A percentile compares a stretch with the other conserved stretches of the same genome.
Conservation (phyloP, 1,139 yeast genomes). For the Yamadazyma taylorii region DNA sequence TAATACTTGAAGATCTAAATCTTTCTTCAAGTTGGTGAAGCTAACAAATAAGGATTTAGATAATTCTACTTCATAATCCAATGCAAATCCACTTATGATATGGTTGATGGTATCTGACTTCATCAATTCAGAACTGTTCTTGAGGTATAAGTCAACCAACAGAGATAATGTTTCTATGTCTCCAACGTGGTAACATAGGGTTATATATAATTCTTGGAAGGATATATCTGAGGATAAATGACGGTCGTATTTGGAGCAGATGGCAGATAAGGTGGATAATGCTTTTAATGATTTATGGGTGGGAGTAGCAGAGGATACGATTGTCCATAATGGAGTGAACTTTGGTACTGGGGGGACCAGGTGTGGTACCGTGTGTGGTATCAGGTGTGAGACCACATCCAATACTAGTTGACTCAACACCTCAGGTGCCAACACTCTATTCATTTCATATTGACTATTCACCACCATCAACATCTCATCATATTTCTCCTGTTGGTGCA, state of each 20-base stretch:
- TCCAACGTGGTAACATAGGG: conserved; percentile 12
- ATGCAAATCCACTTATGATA: conserved; percentile 29
- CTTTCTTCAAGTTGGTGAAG: conserved; percentile 14
- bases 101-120: conserved; percentile 30
- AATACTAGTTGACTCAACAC: neutral
- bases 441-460: neutral
- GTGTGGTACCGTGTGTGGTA: too few species aligned
- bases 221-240: conserved; percentile 3
- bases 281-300: too few species aligned
- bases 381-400: too few species aligned
- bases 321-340: too few species aligned
- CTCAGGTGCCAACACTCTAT: conserved; percentile 4
- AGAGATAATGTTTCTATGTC: conserved; percentile 6
- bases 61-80: conserved; percentile 34
- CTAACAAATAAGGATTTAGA: conserved; percentile 24
- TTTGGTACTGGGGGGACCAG: too few species aligned
- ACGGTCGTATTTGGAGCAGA: conserved; percentile 6
- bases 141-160: conserved; percentile 9
- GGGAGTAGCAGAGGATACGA: too few species aligned
- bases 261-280: conserved; percentile 1
- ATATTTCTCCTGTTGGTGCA: conserved; percentile 2
- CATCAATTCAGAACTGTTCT: conserved; percentile 8
- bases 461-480: conserved; percentile 1
- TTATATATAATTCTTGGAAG: conserved; percentile 13
- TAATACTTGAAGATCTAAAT: conserved; percentile 25